Evolutionary conservation across 2,329 filamentous ascomycete genomes (phyloP), one percentile per base, ranked within the genome.

Genomic region (Lasiodiplodia sp.): DNA sequence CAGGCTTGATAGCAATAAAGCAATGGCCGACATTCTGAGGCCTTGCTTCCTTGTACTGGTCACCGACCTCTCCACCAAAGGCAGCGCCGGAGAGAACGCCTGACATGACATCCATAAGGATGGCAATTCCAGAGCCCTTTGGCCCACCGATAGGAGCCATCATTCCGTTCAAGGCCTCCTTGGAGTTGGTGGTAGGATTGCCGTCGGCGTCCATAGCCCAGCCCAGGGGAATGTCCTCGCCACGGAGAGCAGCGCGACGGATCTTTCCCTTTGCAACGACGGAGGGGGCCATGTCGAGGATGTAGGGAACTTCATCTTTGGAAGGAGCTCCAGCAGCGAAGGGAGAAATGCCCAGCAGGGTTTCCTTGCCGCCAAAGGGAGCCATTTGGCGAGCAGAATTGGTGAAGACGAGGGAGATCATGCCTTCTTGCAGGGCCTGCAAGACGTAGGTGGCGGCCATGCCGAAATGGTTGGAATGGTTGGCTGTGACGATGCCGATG

Each of bases 381-480:
- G 79, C 76, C 66, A 81, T 73, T 16, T 74, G 74, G 0, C 73
- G 73, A 8, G 72, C 72, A 0, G 88, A 90, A 74, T 92, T 92
- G 23, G 90, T 92, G 71, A 92, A 92, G 2, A 91, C 89, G 18
- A 91, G 82, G 67, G 85, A 88, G 86, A 92, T 90, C 87, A 92
- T 89, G 47, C 85, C 84, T 12, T 60, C 28, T 7, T 70, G 51
- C 6, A 76, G 53, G 2, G 75, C 75, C 4, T 70, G 73, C 21
- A 73, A 68, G 14, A 75, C 69, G 25, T 74, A 74, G 5, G 71
- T 73, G 4, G 74, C 75, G 21, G 69, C 73, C 75, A 77, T 76
- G 8, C 75, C 75, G 62, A 72, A 77, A 57, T 77, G 75, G 57
- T 74, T 75, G 60, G 70, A 72, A 66, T 74, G 67, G 11, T 68